Conservation (phyloP, 2,329 filamentous ascomycete species). For the Domatiomyces globalis region DNA sequence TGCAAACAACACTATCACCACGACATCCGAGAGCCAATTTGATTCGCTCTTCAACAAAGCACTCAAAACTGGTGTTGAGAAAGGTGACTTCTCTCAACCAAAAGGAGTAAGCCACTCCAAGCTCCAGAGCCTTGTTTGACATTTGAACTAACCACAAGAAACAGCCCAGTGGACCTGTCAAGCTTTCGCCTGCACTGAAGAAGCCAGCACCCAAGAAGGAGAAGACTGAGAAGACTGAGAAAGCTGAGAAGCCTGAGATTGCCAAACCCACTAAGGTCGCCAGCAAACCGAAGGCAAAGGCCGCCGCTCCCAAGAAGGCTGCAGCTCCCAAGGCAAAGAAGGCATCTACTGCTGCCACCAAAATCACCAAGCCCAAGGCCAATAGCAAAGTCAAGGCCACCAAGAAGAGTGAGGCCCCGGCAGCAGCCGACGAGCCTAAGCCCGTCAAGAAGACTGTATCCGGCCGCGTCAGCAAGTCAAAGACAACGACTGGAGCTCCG, state of each 20-base stretch:
- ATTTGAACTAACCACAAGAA: background rate
- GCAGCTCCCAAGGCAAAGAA: conserved; percentile 36
- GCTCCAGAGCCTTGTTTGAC: background rate
- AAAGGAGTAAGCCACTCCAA: conserved; percentile 52
- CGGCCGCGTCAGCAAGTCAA: conserved; percentile 64
- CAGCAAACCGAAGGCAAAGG: conserved; percentile 20
- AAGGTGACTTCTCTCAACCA: conserved; percentile 73
- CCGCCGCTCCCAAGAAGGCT: conserved; percentile 24
- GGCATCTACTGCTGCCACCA: conserved; percentile 35
- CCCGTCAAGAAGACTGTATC: conserved; percentile 71
- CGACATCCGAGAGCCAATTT: conserved; percentile 43
- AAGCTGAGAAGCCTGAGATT: conserved; percentile 17
- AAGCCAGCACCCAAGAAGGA: conserved; percentile 48
- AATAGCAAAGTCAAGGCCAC: conserved; percentile 27
- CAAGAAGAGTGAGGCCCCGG: conserved; percentile 40
- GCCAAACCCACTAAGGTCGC: conserved; percentile 16
- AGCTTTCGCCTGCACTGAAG: conserved; percentile 42
- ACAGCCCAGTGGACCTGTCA: conserved; percentile 52
- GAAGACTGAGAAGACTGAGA: conserved; percentile 19
- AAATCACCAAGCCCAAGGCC: conserved; percentile 40
- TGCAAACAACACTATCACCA: conserved; percentile 57
- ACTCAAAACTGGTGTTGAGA: conserved; percentile 67
- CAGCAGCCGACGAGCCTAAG: conserved; percentile 54
- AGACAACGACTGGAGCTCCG: conserved; percentile 30
- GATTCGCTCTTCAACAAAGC: conserved; percentile 75